These are phyloP conservation scores for Yarrowia galli DNA, from an alignment of 1,139 yeast genomes.

Conservation along the genomic window DNA sequence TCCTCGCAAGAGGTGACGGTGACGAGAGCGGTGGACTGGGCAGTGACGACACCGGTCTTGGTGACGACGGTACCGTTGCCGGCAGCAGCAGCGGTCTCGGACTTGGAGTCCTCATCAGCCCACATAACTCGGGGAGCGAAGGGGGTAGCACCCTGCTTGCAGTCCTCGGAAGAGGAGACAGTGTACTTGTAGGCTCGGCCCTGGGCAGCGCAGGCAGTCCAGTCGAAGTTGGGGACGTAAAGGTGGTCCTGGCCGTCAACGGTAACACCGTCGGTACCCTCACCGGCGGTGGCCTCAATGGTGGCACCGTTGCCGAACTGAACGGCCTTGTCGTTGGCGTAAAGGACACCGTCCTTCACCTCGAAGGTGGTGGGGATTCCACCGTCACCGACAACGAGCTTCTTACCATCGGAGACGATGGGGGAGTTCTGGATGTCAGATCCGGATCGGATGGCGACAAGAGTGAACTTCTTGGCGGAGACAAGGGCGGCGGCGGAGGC, in stretches of 20 bases:
- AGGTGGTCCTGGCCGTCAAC: conserved; percentile 17
- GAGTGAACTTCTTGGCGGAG: conserved; percentile 31
- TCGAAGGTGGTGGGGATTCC: conserved; percentile 16
- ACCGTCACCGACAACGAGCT: conserved; percentile 9
- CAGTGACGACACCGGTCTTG: conserved; percentile 27
- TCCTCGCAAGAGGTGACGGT: conserved; percentile 32
- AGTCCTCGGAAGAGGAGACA: conserved; percentile 10
- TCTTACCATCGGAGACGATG: conserved; percentile 12
- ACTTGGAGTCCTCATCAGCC: not conserved
- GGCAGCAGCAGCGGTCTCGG: conserved; percentile 20
- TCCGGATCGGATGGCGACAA: conserved; percentile 39
- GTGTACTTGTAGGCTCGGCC: conserved; percentile 23
- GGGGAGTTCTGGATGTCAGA: conserved; percentile 30
- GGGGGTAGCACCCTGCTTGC: conserved; percentile 28
- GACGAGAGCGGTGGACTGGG: conserved; percentile 30
- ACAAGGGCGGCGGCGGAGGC: conserved; percentile 25
- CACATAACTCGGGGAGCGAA: conserved; percentile 20
- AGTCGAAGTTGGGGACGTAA: conserved; percentile 15
- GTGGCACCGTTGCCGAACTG: conserved; percentile 12
- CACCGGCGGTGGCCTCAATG: not conserved
- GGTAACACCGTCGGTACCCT: conserved; percentile 13
- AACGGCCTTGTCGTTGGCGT: conserved; percentile 36
- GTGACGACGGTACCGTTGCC: conserved; percentile 12
- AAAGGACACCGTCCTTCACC: conserved; percentile 29
- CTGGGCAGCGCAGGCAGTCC: conserved; percentile 30